phyloP scores from a whole-genome alignment of 495 filamentous ascomycete genomes.

The Eremomyces bilateralis region DNA sequence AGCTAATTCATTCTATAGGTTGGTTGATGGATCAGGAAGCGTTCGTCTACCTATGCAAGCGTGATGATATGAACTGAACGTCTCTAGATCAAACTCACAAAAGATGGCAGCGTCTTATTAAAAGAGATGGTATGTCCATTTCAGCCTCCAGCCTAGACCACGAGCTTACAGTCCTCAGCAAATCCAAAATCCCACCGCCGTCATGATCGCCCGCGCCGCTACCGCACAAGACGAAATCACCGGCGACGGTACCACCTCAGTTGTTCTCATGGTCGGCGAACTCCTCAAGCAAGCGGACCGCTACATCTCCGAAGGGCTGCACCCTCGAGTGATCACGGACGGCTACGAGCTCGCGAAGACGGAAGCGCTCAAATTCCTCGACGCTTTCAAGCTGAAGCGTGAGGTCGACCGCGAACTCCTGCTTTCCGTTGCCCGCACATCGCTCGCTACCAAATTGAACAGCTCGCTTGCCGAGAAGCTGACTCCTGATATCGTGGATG shows the following conservation, averaged over 20 bases:
- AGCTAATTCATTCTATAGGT: conserved; percentile 27
- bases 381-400: conserved; percentile 71
- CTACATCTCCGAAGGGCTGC: conserved; percentile 81
- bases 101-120: conserved; percentile 90
- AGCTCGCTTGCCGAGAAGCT: conserved; percentile 71
- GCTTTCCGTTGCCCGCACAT: conserved; percentile 81
- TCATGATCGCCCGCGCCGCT: conserved; percentile 96
- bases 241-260: conserved; percentile 92
- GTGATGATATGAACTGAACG: conserved; percentile 3
- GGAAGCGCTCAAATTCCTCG: conserved; percentile 87
- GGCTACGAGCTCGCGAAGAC: conserved; percentile 93
- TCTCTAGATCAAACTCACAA: conserved; percentile 86
- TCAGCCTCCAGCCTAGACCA: not conserved
- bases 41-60: conserved; percentile 29
- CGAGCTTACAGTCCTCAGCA: conserved; percentile 20
- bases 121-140: conserved; percentile 65
- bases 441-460: conserved; percentile 86
- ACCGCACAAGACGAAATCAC: conserved; percentile 98
- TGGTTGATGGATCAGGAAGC: conserved; percentile 85
- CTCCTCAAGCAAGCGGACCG: conserved; percentile 92
- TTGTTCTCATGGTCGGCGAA: conserved; percentile 88
- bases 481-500: conserved; percentile 84
- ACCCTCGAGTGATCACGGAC: conserved; percentile 91
- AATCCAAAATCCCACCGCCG: conserved; percentile 78
- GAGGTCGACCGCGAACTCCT: conserved; percentile 86